Base-by-base conservation (phyloP, 495 filamentous ascomycete genomes). In the Penicillium paxilli region DNA sequence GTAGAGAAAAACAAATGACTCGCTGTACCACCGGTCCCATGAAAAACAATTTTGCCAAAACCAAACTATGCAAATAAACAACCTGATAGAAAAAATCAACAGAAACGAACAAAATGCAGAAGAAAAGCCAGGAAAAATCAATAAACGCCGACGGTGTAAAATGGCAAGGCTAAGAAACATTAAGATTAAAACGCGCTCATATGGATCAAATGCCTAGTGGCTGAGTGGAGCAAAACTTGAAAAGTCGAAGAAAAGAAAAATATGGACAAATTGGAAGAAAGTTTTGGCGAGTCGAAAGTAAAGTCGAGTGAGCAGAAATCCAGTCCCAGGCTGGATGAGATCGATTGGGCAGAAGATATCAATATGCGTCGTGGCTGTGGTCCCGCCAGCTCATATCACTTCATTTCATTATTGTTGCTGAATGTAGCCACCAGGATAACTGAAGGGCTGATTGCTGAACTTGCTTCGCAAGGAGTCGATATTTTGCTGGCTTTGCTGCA, bases 401-500 rank as follows among this genome's bases (percentile, higher is more conserved):
- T 28, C 40, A 35, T 51, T 24, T 40, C 40, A 35, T 60, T 46
- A 54, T 58, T 64, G 52, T 57, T 64, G 47, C 47, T 58, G 51
- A 33, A 70, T 70, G 66, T 64, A 76, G 50, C 62, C n/a, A n/a
- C n/a, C 66, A 14, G 71, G 48, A 23, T 74, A 76, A 44, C 71
- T 69, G 49, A 65, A 75, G 7, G 70, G 59, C 30, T 65, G 64
- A 24, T 52, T 63, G 40, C 62, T 55, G 54, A 65, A 70, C 46
- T 70, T 72, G 33, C 49, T 55, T 42, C 70, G 49, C 47, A 72
- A 28, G 1, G 70, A 60, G 12, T 73, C 68, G 26, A 72, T 32
- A 9, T 62, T 44, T 16, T 63, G 66, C 3, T 62, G 57, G 6
- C 51, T 55, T 35, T 63, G 57, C 26, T 62, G 58, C 57, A 71